phyloP scores from a whole-genome alignment of 163 green algal species.

The Prototheca stagnorum region DNA sequence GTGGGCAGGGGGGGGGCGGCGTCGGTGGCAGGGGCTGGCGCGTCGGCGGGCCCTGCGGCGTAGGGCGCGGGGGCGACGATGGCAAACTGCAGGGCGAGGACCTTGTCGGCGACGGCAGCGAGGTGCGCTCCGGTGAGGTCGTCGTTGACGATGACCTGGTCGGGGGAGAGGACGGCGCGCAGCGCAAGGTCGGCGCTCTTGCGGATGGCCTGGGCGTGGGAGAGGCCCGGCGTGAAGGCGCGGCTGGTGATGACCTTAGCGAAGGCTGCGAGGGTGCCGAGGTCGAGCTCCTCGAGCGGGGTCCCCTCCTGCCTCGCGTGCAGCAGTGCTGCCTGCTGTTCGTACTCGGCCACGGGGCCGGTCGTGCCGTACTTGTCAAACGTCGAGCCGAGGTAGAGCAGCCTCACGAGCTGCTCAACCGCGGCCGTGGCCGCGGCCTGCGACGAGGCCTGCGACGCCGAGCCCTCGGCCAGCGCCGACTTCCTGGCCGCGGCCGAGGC shows the following conservation, averaged over 20 bases:
- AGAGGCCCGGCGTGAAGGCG: not conserved
- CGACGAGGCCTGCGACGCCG: not conserved
- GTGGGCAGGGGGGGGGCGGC: too few species aligned
- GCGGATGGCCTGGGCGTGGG: constrained; percentile 7
- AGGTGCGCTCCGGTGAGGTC: not conserved
- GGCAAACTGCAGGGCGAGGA: constrained; percentile 1
- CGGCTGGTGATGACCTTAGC: constrained; percentile 4
- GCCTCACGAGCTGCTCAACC: constrained; percentile 11
- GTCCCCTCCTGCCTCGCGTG: too few species aligned
- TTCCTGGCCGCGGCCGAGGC: constrained; percentile 1
- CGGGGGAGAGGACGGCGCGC: not conserved
- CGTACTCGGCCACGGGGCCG: not conserved
- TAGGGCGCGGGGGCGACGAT: not conserved
- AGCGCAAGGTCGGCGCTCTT: constrained; percentile 5
- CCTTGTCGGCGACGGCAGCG: not conserved
- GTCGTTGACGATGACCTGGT: not conserved
- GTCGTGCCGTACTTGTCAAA: constrained; percentile 1
- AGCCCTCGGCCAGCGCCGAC: too few species aligned
- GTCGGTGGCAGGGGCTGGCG: too few species aligned
- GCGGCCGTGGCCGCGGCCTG: constrained; percentile 2
- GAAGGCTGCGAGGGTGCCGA: constrained; percentile 6
- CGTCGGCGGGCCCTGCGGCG: too few species aligned
- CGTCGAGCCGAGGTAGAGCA: constrained; percentile 16
- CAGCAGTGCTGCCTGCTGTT: too few species aligned
- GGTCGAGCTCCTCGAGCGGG: not conserved